Evolutionary conservation across 73 alveolate genomes (phyloP), one percentile per base, ranked within the genome.

Genomic region (Paramecium tetraurelia): DNA sequence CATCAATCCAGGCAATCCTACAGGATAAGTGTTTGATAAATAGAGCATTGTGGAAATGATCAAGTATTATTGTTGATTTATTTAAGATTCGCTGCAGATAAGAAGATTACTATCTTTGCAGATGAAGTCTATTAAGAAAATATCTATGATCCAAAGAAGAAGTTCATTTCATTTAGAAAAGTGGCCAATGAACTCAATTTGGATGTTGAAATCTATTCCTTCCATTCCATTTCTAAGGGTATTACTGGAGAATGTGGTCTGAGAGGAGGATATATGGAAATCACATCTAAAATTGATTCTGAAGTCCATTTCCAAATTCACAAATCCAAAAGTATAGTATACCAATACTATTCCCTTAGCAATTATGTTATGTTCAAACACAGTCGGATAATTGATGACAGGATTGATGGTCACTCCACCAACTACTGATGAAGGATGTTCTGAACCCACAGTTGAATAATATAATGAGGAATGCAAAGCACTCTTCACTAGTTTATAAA

Each of bases 101-200:
- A 97, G 36, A 96, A 95, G 86, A 44, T 98, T 72, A 95, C 97
- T 18, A 77, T 98, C 41, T 84, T 98, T 12, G 99, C 99, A 1
- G 99, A 98, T 87, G 99, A 98, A 92, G 99, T 98, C 69, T 98
- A 98, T 90, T 98, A 98, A 92, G 99, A 97, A 92, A 98, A 98
- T 94, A 93, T 98, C 53, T 97, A 95, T 93, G 93, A 80, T 14
- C 95, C 87, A 22, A 95, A 85, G 57, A 92, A 93, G 48, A 70
- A 85, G 86, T 97, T 97, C 95, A 93, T 92, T 83, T 95, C 98
- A 7, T 95, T 97, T 93, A 93, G 99, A 58, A 95, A 95, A 83
- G 98, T 97, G 1, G 92, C 93, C 38, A 33, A 46, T 21, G 96
- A 94, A 38, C 80, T 93, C 93, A 94, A 95, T 24, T 95, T 92